These are phyloP conservation scores for Penicillium sp. DNA, from an alignment of 2,329 filamentous ascomycete genomes.

Conservation along the genomic window DNA sequence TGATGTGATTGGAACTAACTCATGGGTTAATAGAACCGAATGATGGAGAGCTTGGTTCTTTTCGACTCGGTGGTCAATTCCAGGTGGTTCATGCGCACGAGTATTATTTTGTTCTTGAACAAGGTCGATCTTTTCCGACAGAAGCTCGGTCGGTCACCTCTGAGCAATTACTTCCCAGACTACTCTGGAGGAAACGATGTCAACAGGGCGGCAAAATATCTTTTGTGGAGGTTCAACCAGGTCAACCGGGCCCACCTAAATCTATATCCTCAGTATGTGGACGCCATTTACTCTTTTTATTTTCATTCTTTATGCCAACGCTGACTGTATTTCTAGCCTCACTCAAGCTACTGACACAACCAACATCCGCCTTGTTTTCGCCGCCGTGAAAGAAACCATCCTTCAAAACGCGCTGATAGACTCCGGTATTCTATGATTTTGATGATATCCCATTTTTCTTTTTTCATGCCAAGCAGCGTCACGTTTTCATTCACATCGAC, in stretches of 20 bases:
- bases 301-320: not conserved
- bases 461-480: slow-evolving; percentile 14
- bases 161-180: slow-evolving; percentile 95
- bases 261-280: slow-evolving; percentile 88
- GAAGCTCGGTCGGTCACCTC: slow-evolving; percentile 81
- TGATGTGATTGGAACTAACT: not conserved
- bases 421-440: slow-evolving; percentile 75
- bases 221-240: slow-evolving; percentile 98
- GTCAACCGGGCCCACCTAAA: slow-evolving; percentile 95
- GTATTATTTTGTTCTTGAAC: slow-evolving; percentile 97
- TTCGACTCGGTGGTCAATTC: slow-evolving; percentile 99
- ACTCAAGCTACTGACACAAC: slow-evolving; percentile 99
- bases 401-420: slow-evolving; percentile 97
- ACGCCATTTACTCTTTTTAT: slow-evolving; percentile 4
- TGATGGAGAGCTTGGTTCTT: slow-evolving; percentile 96
- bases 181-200: slow-evolving; percentile 97
- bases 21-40: slow-evolving; percentile 71
- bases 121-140: slow-evolving; percentile 98
- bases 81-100: slow-evolving; percentile 97
- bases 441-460: slow-evolving; percentile 9
- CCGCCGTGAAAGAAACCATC: slow-evolving; percentile 97
- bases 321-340: slow-evolving; percentile 55
- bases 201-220: slow-evolving; percentile 95
- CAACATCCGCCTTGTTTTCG: slow-evolving; percentile 96
- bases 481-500: not conserved